These are phyloP conservation scores for Candida insectorum DNA, from an alignment of 805 yeast species.

Conservation along the genomic window DNA sequence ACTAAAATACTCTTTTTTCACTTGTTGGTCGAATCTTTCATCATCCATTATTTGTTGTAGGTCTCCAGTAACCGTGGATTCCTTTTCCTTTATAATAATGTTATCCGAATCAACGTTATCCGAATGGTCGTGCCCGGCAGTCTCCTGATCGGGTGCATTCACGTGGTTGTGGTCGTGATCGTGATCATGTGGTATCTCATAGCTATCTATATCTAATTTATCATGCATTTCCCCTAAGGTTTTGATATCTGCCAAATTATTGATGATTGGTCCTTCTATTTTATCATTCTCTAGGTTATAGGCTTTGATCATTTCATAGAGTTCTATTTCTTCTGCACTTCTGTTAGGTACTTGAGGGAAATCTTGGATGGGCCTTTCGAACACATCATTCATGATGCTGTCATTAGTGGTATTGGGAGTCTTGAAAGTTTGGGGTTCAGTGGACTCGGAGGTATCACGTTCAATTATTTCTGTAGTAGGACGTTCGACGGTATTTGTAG, in stretches of 20 bases:
- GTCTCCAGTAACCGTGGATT: slow-evolving; percentile 20
- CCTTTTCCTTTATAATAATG: slow-evolving; percentile 17
- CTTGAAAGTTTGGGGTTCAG: too few relatives aligned
- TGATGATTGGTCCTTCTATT: slow-evolving; percentile 55
- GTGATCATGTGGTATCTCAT: slow-evolving; percentile 11
- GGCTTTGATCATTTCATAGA: slow-evolving; percentile 35
- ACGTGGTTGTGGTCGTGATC: slow-evolving; percentile 8
- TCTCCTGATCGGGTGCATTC: slow-evolving; percentile 3
- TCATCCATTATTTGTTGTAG: slow-evolving; percentile 11
- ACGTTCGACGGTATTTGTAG: neutral
- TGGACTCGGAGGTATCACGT: too few relatives aligned
- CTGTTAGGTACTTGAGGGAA: neutral
- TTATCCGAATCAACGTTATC: neutral
- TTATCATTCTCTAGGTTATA: slow-evolving; percentile 60
- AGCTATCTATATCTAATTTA: slow-evolving; percentile 16
- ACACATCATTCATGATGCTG: neutral
- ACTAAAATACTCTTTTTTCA: slow-evolving; percentile 38
- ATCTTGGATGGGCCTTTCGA: neutral
- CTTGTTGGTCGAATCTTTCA: slow-evolving; percentile 42
- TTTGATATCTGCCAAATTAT: slow-evolving; percentile 52
- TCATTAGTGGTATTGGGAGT: neutral
- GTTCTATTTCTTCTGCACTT: slow-evolving; percentile 4
- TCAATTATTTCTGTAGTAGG: slow-evolving; percentile 1
- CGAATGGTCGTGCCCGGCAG: neutral
- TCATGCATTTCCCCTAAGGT: slow-evolving; percentile 48